Evolutionary conservation across 768 basidiomycete species (phyloP).

Genomic region (Rhizopogon rudus): DNA sequence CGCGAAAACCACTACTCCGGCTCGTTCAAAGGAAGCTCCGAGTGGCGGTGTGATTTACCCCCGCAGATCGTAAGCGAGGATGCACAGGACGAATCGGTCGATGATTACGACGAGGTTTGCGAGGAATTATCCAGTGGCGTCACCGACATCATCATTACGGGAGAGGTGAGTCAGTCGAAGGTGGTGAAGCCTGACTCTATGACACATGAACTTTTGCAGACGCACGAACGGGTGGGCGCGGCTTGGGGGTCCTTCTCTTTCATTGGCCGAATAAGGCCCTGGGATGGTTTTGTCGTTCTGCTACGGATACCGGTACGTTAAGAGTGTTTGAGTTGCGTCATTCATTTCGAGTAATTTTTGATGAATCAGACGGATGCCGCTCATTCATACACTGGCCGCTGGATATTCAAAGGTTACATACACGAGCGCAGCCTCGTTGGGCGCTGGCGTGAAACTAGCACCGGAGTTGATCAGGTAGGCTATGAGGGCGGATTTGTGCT

Average conservation of each 20-base stretch:
- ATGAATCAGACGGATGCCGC: constrained; percentile 29
- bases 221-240: constrained; percentile 35
- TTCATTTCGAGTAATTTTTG: constrained; percentile 5
- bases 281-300: constrained; percentile 47
- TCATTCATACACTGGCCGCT: constrained; percentile 31
- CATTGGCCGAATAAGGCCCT: constrained; percentile 43
- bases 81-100: constrained; percentile 22
- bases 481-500: constrained; percentile 47
- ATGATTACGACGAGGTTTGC: constrained; percentile 35
- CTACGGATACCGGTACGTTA: constrained; percentile 40
- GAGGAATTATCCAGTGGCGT: constrained; percentile 36
- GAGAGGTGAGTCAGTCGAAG: constrained; percentile 31
- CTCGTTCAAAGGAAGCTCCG: constrained; percentile 8
- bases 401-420: constrained; percentile 51
- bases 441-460: constrained; percentile 49
- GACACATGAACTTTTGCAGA: constrained; percentile 22
- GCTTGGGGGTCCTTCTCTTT: constrained; percentile 47
- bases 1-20: constrained; percentile 31
- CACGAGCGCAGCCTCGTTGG: constrained; percentile 47
- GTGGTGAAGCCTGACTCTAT: not conserved
- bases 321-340: not conserved
- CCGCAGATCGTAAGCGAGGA: constrained; percentile 4
- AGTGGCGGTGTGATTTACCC: constrained; percentile 20
- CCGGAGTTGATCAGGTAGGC: constrained; percentile 34
- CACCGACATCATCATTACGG: constrained; percentile 48